Percentiles rank a stretch among this genome's conserved stretches.
phyloP scores from a whole-genome alignment of 2,329 filamentous ascomycete species.

The Thyridium curvatum region DNA sequence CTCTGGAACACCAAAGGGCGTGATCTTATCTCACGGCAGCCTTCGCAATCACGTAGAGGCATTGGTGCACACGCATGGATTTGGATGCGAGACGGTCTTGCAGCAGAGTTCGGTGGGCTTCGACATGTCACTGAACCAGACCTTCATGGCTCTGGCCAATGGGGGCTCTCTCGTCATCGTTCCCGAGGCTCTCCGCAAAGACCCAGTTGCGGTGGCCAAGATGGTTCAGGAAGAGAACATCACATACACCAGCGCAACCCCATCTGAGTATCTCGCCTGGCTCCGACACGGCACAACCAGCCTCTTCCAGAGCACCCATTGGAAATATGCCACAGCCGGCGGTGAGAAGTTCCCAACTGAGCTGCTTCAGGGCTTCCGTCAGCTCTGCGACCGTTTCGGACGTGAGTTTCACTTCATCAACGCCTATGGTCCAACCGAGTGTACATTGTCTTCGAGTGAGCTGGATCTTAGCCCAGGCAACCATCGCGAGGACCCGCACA shows the following conservation, averaged over 20 bases:
- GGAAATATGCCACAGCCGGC: constrained; percentile 21
- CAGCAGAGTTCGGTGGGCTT: constrained; percentile 20
- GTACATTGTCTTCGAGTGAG: constrained; percentile 8
- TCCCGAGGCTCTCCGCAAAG: constrained; percentile 18
- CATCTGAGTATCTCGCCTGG: constrained; percentile 27
- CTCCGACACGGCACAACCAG: constrained; percentile 8
- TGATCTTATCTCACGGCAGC: constrained; percentile 21
- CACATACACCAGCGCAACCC: constrained; percentile 26
- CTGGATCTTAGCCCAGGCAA: constrained; percentile 1
- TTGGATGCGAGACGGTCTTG: constrained; percentile 16
- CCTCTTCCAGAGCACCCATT: constrained; percentile 12
- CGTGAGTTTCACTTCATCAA: constrained; percentile 13
- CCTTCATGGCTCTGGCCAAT: constrained; percentile 24
- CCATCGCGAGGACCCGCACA: neutral
- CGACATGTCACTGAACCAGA: constrained; percentile 30
- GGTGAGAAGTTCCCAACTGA: constrained; percentile 18
- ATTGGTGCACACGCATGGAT: constrained; percentile 9
- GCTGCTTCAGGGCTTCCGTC: constrained; percentile 5
- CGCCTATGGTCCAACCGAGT: constrained; percentile 19
- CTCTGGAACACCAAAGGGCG: constrained; percentile 32
- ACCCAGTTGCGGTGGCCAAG: constrained; percentile 22
- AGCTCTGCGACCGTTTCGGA: neutral
- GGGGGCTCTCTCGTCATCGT: constrained; percentile 30
- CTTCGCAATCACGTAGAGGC: constrained; percentile 21
- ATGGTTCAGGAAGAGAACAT: constrained; percentile 24